Base-by-base conservation (phyloP, 225 moss, liverwort and hornwort genomes). In the Rhytidiadelphus loreus region DNA sequence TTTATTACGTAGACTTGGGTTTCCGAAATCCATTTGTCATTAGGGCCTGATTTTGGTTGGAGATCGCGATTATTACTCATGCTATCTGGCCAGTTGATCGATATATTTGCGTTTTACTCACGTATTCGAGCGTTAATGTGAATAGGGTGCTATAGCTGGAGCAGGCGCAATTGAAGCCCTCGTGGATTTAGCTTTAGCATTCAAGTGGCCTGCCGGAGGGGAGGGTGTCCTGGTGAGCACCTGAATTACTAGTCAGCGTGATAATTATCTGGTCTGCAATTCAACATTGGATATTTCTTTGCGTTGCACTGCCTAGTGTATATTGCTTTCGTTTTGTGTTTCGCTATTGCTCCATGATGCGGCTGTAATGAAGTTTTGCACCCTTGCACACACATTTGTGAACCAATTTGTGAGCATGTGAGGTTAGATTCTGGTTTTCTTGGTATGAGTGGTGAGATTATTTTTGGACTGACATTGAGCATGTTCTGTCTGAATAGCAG, bases 151-250 rank as follows among this genome's bases (percentile, higher is more conserved):
- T 53, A 97, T 97, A 90, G 95, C 96, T 77, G 96, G 93, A 89
- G 96, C 97, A 75, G 96, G 96, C 81, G 97, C 97, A 82, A 97
- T 97, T 84, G 96, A 97, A 91, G 97, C 96, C 39, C 90, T 97
- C 41, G 97, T 97, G 90, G 96, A 96, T 4, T 57, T 84, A 57
- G 84, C 84, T 69, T 85, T 95, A 81, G 96, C 97, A 30, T 95
- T 91, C 91, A 96, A 96, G 86, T 96, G 94, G 96, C 95, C 94
- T 91, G 91, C 94, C 86, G 97, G 96, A 83, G 95, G 95, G 53
- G 97, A 97, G 91, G 96, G 97, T 76, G 97, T 97, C 64, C 88
- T 97, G 96, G 96, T 96, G 91, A 94, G 94, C 88, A 89, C 75
- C 43, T 86, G 70, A 83, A 50, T 88, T 70, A 25, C 82, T 85